Evolutionary conservation across 2,329 filamentous ascomycete species (phyloP).

Genomic region (Fusarium acutatum): DNA sequence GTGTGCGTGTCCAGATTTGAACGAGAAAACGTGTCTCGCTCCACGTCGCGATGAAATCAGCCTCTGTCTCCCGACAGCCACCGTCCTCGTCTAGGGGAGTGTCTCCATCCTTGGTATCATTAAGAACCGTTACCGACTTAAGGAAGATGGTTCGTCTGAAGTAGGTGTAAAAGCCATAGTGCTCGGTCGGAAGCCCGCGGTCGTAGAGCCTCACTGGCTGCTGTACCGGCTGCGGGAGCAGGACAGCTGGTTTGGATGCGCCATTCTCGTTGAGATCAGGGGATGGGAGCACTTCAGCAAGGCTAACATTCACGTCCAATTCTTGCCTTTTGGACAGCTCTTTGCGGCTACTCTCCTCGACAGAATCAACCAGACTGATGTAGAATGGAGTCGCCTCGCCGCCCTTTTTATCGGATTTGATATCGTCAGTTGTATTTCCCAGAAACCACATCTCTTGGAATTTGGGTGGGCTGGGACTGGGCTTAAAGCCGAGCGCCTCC

Average conservation of each 20-base stretch:
- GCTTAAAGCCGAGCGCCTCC: slow-evolving; percentile 48
- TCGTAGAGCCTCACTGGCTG: slow-evolving; percentile 90
- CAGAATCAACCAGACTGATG: slow-evolving; percentile 72
- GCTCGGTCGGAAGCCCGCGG: slow-evolving; percentile 79
- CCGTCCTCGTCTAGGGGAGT: slow-evolving; percentile 62
- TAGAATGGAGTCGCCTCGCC: slow-evolving; percentile 92
- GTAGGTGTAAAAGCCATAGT: slow-evolving; percentile 95
- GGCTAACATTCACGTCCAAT: slow-evolving; percentile 36
- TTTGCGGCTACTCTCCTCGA: slow-evolving; percentile 46
- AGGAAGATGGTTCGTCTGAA: slow-evolving; percentile 89
- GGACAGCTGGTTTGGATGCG: slow-evolving; percentile 73
- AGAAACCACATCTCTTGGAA: slow-evolving; percentile 80
- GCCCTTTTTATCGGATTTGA: slow-evolving; percentile 71
- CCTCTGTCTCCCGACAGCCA: slow-evolving; percentile 62
- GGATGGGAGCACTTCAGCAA: slow-evolving; percentile 64
- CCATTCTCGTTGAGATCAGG: slow-evolving; percentile 73
- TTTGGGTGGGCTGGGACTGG: slow-evolving; percentile 66
- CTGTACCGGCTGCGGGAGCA: slow-evolving; percentile 74
- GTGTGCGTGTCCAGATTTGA: slow-evolving; percentile 68
- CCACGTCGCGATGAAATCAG: slow-evolving; percentile 66
- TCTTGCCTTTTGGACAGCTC: slow-evolving; percentile 38
- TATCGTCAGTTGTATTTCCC: slow-evolving; percentile 84
- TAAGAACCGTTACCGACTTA: slow-evolving; percentile 62
- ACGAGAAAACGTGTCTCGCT: slow-evolving; percentile 69
- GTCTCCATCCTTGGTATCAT: slow-evolving; percentile 52